phyloP scores from a whole-genome alignment of 441 rosid genomes.

The Hura crepitans region DNA sequence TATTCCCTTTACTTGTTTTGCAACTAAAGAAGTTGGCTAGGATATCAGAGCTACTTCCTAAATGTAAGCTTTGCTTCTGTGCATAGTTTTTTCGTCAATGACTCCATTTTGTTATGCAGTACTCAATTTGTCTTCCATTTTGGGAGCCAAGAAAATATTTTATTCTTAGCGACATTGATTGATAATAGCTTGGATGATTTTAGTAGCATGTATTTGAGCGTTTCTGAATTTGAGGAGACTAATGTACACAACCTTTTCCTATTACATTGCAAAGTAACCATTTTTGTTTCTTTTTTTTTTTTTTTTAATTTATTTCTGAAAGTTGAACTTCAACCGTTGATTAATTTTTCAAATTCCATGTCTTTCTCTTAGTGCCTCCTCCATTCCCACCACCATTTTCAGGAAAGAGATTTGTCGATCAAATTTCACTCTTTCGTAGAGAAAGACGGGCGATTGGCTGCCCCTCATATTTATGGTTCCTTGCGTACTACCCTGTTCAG shows the following conservation, averaged over 20 bases:
- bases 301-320: constrained; percentile 12
- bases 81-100: background rate
- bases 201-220: background rate
- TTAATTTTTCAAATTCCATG: constrained; percentile 16
- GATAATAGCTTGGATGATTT: background rate
- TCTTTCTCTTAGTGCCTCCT: constrained; percentile 71
- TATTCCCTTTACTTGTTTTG: constrained; percentile 60
- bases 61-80: constrained; percentile 49
- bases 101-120: no score
- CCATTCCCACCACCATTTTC: constrained; percentile 76
- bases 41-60: constrained; percentile 54
- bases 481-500: constrained; percentile 63
- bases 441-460: constrained; percentile 62
- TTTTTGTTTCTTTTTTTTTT: constrained; percentile 16
- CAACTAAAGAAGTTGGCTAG: constrained; percentile 54
- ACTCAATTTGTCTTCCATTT: background rate
- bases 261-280: background rate
- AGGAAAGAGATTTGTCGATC: constrained; percentile 62
- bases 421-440: constrained; percentile 42
- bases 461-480: constrained; percentile 73
- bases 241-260: background rate
- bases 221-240: background rate
- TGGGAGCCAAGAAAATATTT: background rate
- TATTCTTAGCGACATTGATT: background rate
- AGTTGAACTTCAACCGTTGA: constrained; percentile 21